Conservation (phyloP, 495 filamentous ascomycete species). For the Penicillium coffeae region DNA sequence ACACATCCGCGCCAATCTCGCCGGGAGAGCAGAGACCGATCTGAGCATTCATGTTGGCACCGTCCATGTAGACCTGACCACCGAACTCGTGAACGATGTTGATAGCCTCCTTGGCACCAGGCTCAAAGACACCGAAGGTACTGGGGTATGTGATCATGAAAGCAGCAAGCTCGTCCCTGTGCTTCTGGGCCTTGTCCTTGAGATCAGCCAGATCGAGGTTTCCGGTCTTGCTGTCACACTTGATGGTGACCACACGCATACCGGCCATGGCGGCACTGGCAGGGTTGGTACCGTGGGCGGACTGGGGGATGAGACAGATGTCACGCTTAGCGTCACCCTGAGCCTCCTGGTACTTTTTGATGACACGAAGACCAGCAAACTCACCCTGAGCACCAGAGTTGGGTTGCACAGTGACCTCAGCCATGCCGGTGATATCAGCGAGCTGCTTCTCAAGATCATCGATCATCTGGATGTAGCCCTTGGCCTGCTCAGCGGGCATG, state of each 20-base stretch:
- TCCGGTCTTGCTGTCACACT: conserved; percentile 82
- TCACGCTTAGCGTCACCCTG: conserved; percentile 68
- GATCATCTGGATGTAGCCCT: conserved; percentile 69
- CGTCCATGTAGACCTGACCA: conserved; percentile 98
- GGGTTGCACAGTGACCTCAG: conserved; percentile 85
- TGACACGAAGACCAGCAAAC: conserved; percentile 89
- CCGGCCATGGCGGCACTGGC: conserved; percentile 96
- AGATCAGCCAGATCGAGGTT: conserved; percentile 89
- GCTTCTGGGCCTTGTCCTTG: conserved; percentile 80
- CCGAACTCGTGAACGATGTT: conserved; percentile 82
- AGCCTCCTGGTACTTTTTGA: conserved; percentile 79
- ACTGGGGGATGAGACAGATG: conserved; percentile 94
- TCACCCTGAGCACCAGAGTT: conserved; percentile 98
- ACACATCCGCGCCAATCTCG: conserved; percentile 96
- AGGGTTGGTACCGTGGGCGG: conserved; percentile 95
- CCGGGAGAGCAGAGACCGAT: conserved; percentile 96
- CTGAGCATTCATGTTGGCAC: conserved; percentile 98
- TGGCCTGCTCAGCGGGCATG: conserved; percentile 56
- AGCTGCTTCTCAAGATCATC: conserved; percentile 72
- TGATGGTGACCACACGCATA: conserved; percentile 92
- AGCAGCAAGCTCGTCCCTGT: conserved; percentile 80
- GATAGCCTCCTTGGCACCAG: conserved; percentile 81
- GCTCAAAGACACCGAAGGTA: conserved; percentile 96
- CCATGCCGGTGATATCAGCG: conserved; percentile 84
- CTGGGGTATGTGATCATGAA: conserved; percentile 99